A percentile compares a stretch with the other conserved stretches of the same genome.
These are phyloP conservation scores for Grifola frondosa DNA, from an alignment of 1,284 basidiomycete genomes.

Conservation along the genomic window DNA sequence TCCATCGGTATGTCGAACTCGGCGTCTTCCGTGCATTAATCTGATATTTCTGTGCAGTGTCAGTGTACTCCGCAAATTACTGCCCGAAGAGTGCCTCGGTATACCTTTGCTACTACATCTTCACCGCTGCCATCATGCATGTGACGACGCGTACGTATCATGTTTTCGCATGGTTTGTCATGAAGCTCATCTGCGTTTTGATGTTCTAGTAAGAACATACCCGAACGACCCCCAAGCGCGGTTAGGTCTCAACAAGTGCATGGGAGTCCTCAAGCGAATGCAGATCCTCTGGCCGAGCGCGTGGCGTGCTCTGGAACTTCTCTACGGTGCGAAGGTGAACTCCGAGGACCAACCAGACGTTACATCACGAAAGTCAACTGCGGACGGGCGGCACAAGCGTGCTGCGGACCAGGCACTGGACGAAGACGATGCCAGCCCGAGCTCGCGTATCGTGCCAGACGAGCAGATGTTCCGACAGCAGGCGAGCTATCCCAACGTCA, in stretches of 20 bases:
- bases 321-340: slow-evolving; percentile 62
- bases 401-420: slow-evolving; percentile 23
- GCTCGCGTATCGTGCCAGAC: slow-evolving; percentile 16
- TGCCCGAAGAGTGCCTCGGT: slow-evolving; percentile 64
- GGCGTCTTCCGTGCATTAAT: neutral
- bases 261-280: slow-evolving; percentile 70
- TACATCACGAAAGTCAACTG: slow-evolving; percentile 10
- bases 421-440: slow-evolving; percentile 11
- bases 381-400: slow-evolving; percentile 22
- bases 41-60: slow-evolving; percentile 36
- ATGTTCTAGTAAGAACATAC: slow-evolving; percentile 53
- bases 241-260: slow-evolving; percentile 64
- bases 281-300: slow-evolving; percentile 77
- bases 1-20: slow-evolving; percentile 53
- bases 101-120: slow-evolving; percentile 80
- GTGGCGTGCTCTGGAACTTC: slow-evolving; percentile 68
- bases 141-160: slow-evolving; percentile 56
- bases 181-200: slow-evolving; percentile 19
- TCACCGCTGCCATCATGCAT: slow-evolving; percentile 83
- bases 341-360: slow-evolving; percentile 22
- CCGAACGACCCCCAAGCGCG: slow-evolving; percentile 68
- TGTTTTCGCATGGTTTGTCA: slow-evolving; percentile 2
- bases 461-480: slow-evolving; percentile 22
- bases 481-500: slow-evolving; percentile 17
- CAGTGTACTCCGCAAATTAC: slow-evolving; percentile 62